These are phyloP conservation scores for Alternaria novae-zelandiae DNA, from an alignment of 2,329 filamentous ascomycete genomes.

Conservation along the genomic window DNA sequence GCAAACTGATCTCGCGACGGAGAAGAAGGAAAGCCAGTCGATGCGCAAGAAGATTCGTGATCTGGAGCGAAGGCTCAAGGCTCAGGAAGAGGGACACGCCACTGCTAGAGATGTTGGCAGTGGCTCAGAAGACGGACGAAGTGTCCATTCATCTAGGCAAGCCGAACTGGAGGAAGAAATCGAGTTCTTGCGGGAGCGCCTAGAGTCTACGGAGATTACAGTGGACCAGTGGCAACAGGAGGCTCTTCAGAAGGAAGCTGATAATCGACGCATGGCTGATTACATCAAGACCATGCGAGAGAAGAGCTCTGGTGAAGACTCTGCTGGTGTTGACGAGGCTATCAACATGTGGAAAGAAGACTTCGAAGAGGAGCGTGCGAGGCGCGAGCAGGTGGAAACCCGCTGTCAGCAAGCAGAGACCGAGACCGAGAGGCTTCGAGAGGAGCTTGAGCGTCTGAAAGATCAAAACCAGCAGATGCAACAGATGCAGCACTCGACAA, in stretches of 20 bases:
- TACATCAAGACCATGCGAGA: conserved; percentile 71
- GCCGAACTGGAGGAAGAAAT: conserved; percentile 84
- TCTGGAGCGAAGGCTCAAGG: conserved; percentile 77
- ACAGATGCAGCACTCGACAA: conserved; percentile 40
- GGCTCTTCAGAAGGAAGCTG: conserved; percentile 77
- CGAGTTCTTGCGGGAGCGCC: conserved; percentile 79
- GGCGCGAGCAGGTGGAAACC: conserved; percentile 86
- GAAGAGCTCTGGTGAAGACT: conserved; percentile 45
- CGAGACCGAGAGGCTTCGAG: conserved; percentile 81
- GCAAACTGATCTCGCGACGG: conserved; percentile 84
- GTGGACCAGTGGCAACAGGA: conserved; percentile 84
- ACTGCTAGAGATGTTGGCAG: conserved; percentile 52
- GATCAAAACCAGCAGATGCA: conserved; percentile 48
- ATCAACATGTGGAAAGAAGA: conserved; percentile 92
- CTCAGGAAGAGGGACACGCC: conserved; percentile 60
- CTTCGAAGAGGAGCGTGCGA: conserved; percentile 86
- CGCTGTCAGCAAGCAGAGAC: conserved; percentile 89
- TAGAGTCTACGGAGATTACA: conserved; percentile 83
- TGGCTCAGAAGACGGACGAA: conserved; percentile 59
- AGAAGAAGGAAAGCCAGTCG: conserved; percentile 89
- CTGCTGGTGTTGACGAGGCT: conserved; percentile 49
- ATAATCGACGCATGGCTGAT: conserved; percentile 86
- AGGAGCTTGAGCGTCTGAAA: conserved; percentile 77
- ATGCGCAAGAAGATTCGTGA: conserved; percentile 83
- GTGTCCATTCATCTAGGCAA: conserved; percentile 63